phyloP scores from a whole-genome alignment of 768 basidiomycete species.

The Amanita brunnescens region DNA sequence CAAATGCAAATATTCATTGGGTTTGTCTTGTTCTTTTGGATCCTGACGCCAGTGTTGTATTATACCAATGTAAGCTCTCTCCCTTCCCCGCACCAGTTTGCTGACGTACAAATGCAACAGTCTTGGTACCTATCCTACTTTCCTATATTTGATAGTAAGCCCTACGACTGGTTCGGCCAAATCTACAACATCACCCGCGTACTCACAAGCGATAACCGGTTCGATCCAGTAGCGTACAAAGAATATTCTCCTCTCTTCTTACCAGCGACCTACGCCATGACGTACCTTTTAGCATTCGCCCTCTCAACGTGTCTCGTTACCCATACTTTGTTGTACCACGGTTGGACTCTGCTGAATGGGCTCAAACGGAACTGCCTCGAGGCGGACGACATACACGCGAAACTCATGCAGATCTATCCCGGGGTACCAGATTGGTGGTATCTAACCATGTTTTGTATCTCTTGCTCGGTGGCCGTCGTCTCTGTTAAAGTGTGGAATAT shows the following conservation, averaged over 20 bases:
- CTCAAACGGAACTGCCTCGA: constrained; percentile 35
- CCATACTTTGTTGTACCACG: constrained; percentile 30
- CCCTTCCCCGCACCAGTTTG: constrained; percentile 22
- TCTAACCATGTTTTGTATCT: constrained; percentile 47
- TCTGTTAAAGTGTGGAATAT: constrained; percentile 80
- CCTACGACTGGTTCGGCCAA: constrained; percentile 12
- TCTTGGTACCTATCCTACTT: too few relatives aligned
- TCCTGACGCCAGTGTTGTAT: constrained; percentile 79
- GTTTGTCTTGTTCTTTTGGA: constrained; percentile 91
- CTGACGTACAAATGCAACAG: constrained; percentile 40
- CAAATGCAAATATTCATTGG: constrained; percentile 82
- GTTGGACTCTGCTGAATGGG: constrained; percentile 27
- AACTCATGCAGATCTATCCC: constrained; percentile 49
- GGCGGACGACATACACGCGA: too few relatives aligned
- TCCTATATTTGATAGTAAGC: constrained; percentile 28
- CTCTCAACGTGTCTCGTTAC: too few relatives aligned
- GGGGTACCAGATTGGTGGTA: constrained; percentile 96
- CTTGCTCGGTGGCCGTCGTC: constrained; percentile 63
- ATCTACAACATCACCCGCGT: too few relatives aligned
- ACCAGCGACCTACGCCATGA: too few relatives aligned
- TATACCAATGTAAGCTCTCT: constrained; percentile 96
- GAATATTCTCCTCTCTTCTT: constrained; percentile 58
- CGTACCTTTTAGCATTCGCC: too few relatives aligned
- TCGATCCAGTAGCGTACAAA: constrained; percentile 59
- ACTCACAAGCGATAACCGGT: too few relatives aligned